Evolutionary conservation across 352 stramenopile genomes (phyloP).

Genomic region (Poterioochromonas sp.): DNA sequence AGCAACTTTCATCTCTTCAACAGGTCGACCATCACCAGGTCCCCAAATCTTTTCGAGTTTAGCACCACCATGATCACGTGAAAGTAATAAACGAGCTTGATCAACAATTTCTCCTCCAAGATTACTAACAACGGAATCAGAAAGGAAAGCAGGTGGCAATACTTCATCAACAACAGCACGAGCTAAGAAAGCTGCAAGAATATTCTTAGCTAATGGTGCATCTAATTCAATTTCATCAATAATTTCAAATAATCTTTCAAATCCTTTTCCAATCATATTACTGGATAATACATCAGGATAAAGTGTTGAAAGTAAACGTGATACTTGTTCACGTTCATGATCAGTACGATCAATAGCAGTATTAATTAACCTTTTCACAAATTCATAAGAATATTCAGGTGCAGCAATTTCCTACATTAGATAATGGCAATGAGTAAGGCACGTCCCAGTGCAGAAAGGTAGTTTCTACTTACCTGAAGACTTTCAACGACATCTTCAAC

Average conservation of each 20-base stretch:
- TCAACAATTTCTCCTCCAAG: conserved; percentile 87
- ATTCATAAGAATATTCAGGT: conserved; percentile 67
- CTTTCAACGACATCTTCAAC: conserved; percentile 37
- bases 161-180: conserved; percentile 96
- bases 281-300: conserved; percentile 58
- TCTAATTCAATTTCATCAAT: conserved; percentile 92
- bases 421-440: conserved; percentile 74
- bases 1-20: conserved; percentile 74
- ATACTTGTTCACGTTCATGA: conserved; percentile 79
- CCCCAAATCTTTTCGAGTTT: conserved; percentile 94
- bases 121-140: conserved; percentile 82
- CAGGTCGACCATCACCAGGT: conserved; percentile 74
- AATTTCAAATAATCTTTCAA: conserved; percentile 87
- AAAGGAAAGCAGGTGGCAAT: conserved; percentile 90
- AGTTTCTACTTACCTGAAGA: conserved; percentile 17
- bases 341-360: conserved; percentile 86
- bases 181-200: conserved; percentile 90
- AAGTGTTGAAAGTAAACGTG: conserved; percentile 77
- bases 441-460: conserved; percentile 12
- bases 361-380: conserved; percentile 87
- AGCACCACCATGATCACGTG: conserved; percentile 86
- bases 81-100: conserved; percentile 88
- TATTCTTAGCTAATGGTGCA: conserved; percentile 74
- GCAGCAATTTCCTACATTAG: conserved; percentile 51
- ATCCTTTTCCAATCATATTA: conserved; percentile 59